A percentile compares a stretch with the other conserved stretches of the same genome.
Evolutionary conservation across 2,329 filamentous ascomycete genomes (phyloP).

Genomic region (Phialocephala subalpina): DNA sequence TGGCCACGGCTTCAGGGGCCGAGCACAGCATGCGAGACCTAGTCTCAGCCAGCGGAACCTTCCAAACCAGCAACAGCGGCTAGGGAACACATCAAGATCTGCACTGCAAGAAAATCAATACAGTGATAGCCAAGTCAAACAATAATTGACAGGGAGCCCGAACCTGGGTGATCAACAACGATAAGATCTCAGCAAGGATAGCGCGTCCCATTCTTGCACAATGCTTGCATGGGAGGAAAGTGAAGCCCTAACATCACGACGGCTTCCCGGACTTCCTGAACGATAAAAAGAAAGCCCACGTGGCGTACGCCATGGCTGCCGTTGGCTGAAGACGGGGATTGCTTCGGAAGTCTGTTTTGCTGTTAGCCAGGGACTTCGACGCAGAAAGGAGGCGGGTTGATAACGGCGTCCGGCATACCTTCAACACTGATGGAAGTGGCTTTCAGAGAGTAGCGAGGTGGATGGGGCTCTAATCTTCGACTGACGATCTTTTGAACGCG

Average conservation of each 20-base stretch:
- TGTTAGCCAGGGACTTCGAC: neutral
- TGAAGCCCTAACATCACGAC: neutral
- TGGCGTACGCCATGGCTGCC: neutral
- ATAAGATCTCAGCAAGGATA: slow-evolving; percentile 1
- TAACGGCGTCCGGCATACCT: neutral
- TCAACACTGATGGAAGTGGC: neutral
- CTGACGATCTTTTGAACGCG: neutral
- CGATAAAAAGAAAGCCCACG: neutral
- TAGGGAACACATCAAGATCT: slow-evolving; percentile 1
- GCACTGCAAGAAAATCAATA: slow-evolving; percentile 8
- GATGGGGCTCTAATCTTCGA: slow-evolving; percentile 1
- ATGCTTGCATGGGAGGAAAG: neutral
- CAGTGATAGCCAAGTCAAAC: neutral
- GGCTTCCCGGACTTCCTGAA: neutral
- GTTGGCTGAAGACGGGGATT: neutral
- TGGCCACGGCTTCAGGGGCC: neutral
- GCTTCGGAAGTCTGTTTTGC: neutral
- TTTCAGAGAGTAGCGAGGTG: neutral
- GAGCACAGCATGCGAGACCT: neutral
- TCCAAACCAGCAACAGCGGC: slow-evolving; percentile 1
- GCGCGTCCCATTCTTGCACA: neutral
- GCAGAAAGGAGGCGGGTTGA: neutral
- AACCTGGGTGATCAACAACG: slow-evolving; percentile 1
- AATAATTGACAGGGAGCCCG: neutral
- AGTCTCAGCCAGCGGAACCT: neutral